These are phyloP conservation scores for Pichia insulana DNA, from an alignment of 805 yeast genomes.

Conservation along the genomic window DNA sequence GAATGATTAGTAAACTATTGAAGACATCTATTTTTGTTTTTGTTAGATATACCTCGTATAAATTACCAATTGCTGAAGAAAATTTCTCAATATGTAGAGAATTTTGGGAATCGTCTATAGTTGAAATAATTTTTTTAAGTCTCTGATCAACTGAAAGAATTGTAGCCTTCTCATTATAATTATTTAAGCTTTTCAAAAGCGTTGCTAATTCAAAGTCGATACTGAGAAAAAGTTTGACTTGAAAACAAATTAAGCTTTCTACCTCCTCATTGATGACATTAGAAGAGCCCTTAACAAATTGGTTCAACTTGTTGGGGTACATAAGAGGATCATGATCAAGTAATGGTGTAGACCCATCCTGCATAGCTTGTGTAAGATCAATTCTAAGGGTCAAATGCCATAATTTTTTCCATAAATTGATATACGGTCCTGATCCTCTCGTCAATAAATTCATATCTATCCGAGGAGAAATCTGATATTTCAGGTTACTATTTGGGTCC, in stretches of 20 bases:
- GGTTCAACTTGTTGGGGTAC: slow-evolving; percentile 12
- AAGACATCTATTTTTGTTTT: slow-evolving; percentile 6
- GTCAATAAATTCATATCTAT: slow-evolving; percentile 4
- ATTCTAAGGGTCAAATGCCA: slow-evolving; percentile 21
- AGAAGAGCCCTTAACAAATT: slow-evolving; percentile 11
- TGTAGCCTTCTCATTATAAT: slow-evolving; percentile 15
- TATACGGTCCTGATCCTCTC: slow-evolving; percentile 11
- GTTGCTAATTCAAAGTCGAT: slow-evolving; percentile 14
- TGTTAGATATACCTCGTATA: slow-evolving; percentile 6
- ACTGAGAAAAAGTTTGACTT: slow-evolving; percentile 13
- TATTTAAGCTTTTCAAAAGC: slow-evolving; percentile 18
- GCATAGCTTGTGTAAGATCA: slow-evolving; percentile 19
- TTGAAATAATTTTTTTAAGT: slow-evolving; percentile 8
- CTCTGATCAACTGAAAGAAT: slow-evolving; percentile 17
- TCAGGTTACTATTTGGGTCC: neutral
- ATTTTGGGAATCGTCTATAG: neutral
- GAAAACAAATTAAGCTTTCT: slow-evolving; percentile 17
- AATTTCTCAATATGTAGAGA: too few relatives aligned
- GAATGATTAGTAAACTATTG: slow-evolving; percentile 6
- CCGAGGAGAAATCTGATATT: slow-evolving; percentile 1
- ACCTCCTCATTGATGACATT: slow-evolving; percentile 13
- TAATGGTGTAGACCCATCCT: slow-evolving; percentile 18
- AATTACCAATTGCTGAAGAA: neutral
- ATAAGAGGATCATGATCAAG: slow-evolving; percentile 13
- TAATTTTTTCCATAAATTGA: slow-evolving; percentile 23